Base-by-base conservation (phyloP, 805 yeast species). In the Yamadazyma phyllophila region DNA sequence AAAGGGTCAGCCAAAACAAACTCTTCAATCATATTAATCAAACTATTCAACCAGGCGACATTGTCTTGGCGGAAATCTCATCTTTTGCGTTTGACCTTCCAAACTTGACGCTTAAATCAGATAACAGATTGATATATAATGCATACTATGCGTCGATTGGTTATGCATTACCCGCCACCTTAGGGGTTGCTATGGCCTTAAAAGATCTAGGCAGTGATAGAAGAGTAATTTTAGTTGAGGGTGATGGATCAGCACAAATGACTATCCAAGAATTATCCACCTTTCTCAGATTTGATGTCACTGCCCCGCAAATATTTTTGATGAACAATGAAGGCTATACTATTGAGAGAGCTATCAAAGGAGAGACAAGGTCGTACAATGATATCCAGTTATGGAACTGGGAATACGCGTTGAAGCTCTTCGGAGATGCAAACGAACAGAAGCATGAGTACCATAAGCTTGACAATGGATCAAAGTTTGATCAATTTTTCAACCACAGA, bases 171-270 rank as follows among this genome's bases (percentile, higher is more conserved):
- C 97, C 97, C 2, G 86, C 91, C 9, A 77, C 94, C 4, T 76
- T 91, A 46, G 97, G 97, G 41, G 85, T 83, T 20, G 82, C 88
- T 14, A 67, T 87, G 45, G 97, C 92, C 0, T 69, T 78, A 66
- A 72, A 75, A 41, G 95, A 86, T 57, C 54, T 74, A 39, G 67
- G 71, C 5, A 51, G 55, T 10, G 56, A 53, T 2, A 76, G 82
- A 27, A 77, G 96, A 56, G 73, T 90, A 38, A 71, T 88, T 15
- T 69, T 90, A 17, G 67, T 88, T 13, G 90, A 87, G 70, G 97
- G 97, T 45, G 97, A 91, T 62, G 97, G 97, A 1, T 83, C 96
- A 2, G 92, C 96, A 2, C 96, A 88, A 69, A 87, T 91, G 96
- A 89, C 97, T 4, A 73, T 85, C 45, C 96, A 91, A 72, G 97